Conservation (phyloP, 2,329 filamentous ascomycete genomes). For the Diaporthe helianthi region DNA sequence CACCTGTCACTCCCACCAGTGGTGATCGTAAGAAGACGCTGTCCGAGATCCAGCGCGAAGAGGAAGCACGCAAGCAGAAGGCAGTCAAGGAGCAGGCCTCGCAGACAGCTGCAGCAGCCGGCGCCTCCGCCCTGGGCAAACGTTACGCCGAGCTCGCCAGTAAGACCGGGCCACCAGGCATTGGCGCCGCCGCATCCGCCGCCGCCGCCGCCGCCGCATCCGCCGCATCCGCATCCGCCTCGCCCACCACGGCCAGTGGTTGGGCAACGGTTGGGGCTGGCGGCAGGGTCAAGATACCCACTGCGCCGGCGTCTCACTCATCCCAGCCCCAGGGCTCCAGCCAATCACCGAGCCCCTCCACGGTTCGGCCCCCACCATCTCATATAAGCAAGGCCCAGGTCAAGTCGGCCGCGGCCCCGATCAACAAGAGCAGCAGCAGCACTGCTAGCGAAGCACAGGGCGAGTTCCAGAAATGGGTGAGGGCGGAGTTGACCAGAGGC, state of each 20-base stretch:
- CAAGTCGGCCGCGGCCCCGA: constrained; percentile 49
- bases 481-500: constrained; percentile 78
- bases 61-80: constrained; percentile 87
- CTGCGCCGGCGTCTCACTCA: constrained; percentile 57
- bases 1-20: constrained; percentile 43
- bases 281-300: constrained; percentile 85
- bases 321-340: constrained; percentile 38
- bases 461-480: constrained; percentile 94
- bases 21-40: constrained; percentile 79
- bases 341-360: constrained; percentile 53
- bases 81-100: constrained; percentile 56
- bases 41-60: constrained; percentile 95
- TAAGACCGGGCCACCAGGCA: constrained; percentile 60
- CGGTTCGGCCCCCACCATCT: constrained; percentile 30
- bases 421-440: constrained; percentile 48
- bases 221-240: constrained; percentile 39
- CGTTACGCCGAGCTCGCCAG: constrained; percentile 94
- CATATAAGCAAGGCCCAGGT: constrained; percentile 34
- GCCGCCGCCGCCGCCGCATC: constrained; percentile 46
- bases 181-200: constrained; percentile 46
- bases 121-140: constrained; percentile 68
- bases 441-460: constrained; percentile 69
- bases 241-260: constrained; percentile 54
- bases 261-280: constrained; percentile 97
- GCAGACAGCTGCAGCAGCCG: constrained; percentile 56